Evolutionary conservation across 2,329 filamentous ascomycete species (phyloP), one percentile per base, ranked within the genome.

Genomic region (Zymoseptoria passerinii): DNA sequence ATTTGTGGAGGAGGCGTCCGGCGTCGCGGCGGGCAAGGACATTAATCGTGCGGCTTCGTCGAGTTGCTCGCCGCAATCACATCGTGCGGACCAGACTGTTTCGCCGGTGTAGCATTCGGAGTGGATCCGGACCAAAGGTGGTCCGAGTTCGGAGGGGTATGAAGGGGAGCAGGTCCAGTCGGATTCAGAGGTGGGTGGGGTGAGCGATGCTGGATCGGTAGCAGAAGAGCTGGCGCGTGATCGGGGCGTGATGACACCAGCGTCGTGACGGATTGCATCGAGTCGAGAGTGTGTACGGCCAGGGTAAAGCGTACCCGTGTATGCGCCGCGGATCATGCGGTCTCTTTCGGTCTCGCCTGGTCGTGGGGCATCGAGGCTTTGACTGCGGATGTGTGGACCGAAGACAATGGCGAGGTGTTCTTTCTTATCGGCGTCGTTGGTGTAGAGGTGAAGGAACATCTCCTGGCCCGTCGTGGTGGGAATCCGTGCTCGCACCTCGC

Each of bases 51-150:
- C 94, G 1, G 94, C 94, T 77, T 99, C 94, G 73, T 99, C 94
- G 1, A 99, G 81, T 73, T 99, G 94, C 76, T 99, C 94, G 58
- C 94, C 94, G 73, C 94, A 99, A 76, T 99, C 94, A 76, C 94
- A 99, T 28, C 94, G 86, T 40, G 94, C 92, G 7, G 92, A 96
- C 94, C 94, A 97, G 0, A 95, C 94, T 0, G 94, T 99, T 78
- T 99, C 94, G 59, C 94, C 94, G 0, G 94, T 99, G 74, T 99
- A 99, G 76, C 94, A 99, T 75, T 99, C 94, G 2, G 90, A 95
- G 74, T 99, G 94, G 70, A 99, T 99, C 58, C 94, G 83, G 52
- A 99, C 92, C 48, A 99, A 78, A 0, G 94, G 90, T 1, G 87
- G 74, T 10, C 73, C 71, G 2, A 70, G 65, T 4, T 71, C 68